Conservation (phyloP, 371 early-diverging fungal genomes). For the Zychaea mexicana region DNA sequence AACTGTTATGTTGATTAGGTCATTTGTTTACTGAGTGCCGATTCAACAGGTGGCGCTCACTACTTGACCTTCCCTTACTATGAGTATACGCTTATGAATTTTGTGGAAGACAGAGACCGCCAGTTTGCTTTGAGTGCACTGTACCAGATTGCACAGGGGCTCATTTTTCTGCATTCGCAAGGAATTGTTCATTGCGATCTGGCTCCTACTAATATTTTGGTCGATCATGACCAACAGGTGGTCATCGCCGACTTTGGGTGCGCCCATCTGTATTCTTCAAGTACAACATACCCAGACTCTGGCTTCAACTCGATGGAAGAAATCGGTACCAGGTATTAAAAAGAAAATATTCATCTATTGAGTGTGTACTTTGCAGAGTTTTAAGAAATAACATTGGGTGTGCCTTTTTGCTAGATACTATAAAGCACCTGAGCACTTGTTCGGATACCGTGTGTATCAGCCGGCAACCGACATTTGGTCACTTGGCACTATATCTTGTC, state of each 20-base stretch:
- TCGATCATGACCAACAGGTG: constrained; percentile 51
- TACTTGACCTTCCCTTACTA: constrained; percentile 38
- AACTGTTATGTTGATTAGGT: no score
- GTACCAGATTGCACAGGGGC: constrained; percentile 57
- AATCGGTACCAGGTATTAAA: constrained; percentile 43
- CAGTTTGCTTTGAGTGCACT: constrained; percentile 24
- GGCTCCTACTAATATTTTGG: constrained; percentile 73
- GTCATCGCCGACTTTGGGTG: constrained; percentile 88
- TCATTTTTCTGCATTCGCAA: constrained; percentile 58
- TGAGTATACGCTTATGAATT: constrained; percentile 17
- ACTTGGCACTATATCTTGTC: constrained; percentile 33
- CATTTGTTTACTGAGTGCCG: constrained; percentile 27
- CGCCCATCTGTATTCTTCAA: constrained; percentile 35
- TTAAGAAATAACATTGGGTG: not conserved
- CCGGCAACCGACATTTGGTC: constrained; percentile 53
- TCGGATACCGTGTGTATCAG: constrained; percentile 33
- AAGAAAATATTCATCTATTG: not conserved
- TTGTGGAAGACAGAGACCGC: not conserved
- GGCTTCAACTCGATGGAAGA: constrained; percentile 19
- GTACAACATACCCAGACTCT: not conserved
- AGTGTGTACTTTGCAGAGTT: no score
- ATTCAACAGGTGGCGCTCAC: constrained; percentile 15
- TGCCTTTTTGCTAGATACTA: constrained; percentile 29
- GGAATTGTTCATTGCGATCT: constrained; percentile 78
- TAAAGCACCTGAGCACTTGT: constrained; percentile 52